Base-by-base conservation (phyloP, 495 filamentous ascomycete genomes). In the Penicillium herquei region DNA sequence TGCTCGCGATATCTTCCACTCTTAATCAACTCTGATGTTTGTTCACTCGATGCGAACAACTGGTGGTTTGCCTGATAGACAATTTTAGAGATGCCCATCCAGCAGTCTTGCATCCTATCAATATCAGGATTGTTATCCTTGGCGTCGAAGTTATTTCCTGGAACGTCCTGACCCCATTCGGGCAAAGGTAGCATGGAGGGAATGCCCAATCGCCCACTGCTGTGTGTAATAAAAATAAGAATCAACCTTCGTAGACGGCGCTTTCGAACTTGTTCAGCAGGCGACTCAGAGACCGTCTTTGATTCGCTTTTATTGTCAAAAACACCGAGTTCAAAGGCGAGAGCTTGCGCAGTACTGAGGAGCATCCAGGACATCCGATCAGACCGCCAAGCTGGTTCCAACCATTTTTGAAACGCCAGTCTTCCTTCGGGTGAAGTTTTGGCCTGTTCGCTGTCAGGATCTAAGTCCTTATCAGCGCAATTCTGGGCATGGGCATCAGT, bases 311-410 rank as follows among this genome's bases (percentile, higher is more conserved):
- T 87, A 41, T 90, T 83, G 56, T 97, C 94, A 54, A 98, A 98
- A 3, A 98, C 90, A 13, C 94, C 94, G 14, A 98, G 82, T 70
- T 98, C 94, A 54, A 94, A 95, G 0, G 92, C 89, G 37, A 98
- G 75, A 2, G 91, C 86, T 74, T 94, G 85, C 6, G 91, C 91
- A 32, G 89, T 94, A 54, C 91, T 94, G 44, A 98, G 81, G 12
- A 98, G 69, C 90, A 96, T 98, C 95, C 94, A 97, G 59, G 90
- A 96, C 92, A 98, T 96, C 39, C 92, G 87, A 58, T 98, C 94
- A 56, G 90, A 96, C 58, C 93, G 78, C 89, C 91, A 92, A n/a
- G 90, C 91, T 13, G 94, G 94, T 68, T 98, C 94, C 32, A 96
- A 82, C 89, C 94, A 98, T 65, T 90, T 92, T 63, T 92, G 90